Conservation (phyloP, 345 rosid genomes). For the Boechera stricta region DNA sequence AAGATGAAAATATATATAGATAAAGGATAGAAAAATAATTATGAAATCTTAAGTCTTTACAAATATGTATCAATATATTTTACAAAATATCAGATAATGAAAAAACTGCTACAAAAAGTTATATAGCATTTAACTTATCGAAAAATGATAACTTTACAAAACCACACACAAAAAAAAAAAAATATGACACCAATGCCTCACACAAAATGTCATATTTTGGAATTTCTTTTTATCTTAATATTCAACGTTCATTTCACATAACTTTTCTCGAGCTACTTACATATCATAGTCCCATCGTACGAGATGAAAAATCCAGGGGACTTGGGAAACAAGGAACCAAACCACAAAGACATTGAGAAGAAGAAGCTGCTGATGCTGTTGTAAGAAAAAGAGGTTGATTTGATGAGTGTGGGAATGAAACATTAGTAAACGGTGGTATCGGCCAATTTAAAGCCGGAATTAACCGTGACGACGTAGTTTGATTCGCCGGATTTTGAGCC, state of each 20-base stretch:
- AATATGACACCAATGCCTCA: not conserved
- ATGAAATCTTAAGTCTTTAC: not conserved
- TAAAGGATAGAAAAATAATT: too few species aligned
- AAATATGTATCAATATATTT: not conserved
- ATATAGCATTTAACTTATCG: not conserved
- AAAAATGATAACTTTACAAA: too few species aligned
- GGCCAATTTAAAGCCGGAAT: conserved; percentile 20
- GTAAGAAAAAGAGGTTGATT: conserved; percentile 17
- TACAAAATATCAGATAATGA: conserved; percentile 6
- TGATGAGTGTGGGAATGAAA: conserved; percentile 19
- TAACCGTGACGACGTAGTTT: conserved; percentile 10
- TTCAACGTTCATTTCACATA: not conserved
- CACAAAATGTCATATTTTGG: not conserved
- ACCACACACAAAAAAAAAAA: not conserved
- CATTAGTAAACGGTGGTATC: conserved; percentile 9
- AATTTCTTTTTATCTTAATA: not conserved
- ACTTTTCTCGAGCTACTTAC: conserved; percentile 12
- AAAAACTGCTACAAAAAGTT: not conserved
- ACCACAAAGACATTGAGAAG: conserved; percentile 26
- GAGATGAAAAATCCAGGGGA: not conserved
- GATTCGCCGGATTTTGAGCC: conserved; percentile 26
- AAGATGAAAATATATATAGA: too few species aligned
- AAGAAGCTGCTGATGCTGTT: conserved; percentile 23
- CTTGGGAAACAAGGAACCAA: conserved; percentile 31
- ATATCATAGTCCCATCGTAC: conserved; percentile 21